phyloP scores from a whole-genome alignment of 176 grass and related monocot species.

The Hyparrhenia diplandra region DNA sequence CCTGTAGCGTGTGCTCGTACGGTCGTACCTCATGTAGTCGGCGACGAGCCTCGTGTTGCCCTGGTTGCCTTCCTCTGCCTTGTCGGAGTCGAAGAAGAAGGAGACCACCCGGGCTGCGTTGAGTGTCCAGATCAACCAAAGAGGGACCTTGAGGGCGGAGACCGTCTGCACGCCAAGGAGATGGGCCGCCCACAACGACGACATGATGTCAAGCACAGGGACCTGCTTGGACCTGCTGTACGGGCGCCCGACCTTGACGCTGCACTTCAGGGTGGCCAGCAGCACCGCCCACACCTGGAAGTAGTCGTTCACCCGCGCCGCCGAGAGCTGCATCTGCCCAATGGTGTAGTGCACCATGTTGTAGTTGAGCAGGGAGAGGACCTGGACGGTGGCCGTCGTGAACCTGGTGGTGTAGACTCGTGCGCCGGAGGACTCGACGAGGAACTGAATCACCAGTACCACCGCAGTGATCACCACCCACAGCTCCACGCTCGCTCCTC shows the following conservation, averaged over 20 bases:
- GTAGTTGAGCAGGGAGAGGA: background rate
- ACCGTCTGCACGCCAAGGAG: background rate
- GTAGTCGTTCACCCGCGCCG: conserved; percentile 2
- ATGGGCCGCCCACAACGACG: conserved; percentile 9
- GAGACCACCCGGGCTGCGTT: background rate
- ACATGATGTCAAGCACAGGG: conserved; percentile 11
- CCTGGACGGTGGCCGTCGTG: no score
- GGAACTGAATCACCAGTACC: no score
- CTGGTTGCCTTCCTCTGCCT: background rate
- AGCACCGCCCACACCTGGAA: conserved; percentile 18
- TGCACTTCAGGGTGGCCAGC: conserved; percentile 17
- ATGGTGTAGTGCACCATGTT: conserved; percentile 1
- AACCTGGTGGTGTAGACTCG: no score
- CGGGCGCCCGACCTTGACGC: background rate
- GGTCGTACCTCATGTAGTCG: conserved; percentile 39
- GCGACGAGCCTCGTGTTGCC: background rate
- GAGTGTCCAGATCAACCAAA: conserved; percentile 18
- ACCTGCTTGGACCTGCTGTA: background rate
- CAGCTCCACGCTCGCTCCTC: no score
- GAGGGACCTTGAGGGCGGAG: background rate
- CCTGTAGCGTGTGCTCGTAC: background rate
- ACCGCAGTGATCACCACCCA: no score
- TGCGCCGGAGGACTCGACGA: no score
- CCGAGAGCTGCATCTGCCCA: conserved; percentile 28
- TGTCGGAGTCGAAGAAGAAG: background rate